Conservation (phyloP, 768 basidiomycete genomes). For the Cystobasidium tubakii region DNA sequence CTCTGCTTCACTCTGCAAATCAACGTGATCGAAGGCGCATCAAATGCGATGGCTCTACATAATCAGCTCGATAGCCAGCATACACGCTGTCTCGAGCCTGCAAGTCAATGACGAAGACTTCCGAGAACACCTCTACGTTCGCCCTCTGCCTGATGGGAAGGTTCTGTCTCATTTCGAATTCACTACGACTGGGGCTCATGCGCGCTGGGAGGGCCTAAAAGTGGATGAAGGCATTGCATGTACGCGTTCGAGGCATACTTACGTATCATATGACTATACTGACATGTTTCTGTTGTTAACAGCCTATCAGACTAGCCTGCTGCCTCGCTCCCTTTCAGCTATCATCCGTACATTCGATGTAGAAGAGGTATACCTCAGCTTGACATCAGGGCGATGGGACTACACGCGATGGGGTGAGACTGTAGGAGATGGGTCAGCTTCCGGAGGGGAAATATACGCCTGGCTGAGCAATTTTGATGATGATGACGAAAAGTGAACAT, state of each 20-base stretch:
- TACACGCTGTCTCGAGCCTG: background rate
- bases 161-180: slow-evolving; percentile 77
- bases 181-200: slow-evolving; percentile 53
- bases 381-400: slow-evolving; percentile 90
- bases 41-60: background rate
- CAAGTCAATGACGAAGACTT: slow-evolving; percentile 49
- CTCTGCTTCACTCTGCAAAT: background rate
- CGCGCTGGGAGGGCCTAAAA: slow-evolving; percentile 50
- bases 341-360: slow-evolving; percentile 78
- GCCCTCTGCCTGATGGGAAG: slow-evolving; percentile 72
- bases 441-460: slow-evolving; percentile 55
- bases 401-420: slow-evolving; percentile 79
- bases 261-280: background rate
- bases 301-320: slow-evolving; percentile 65
- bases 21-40: background rate
- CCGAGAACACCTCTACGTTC: slow-evolving; percentile 56
- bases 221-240: slow-evolving; percentile 53
- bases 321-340: slow-evolving; percentile 79
- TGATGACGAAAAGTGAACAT: background rate
- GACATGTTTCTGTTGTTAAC: slow-evolving; percentile 45
- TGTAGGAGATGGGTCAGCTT: slow-evolving; percentile 65
- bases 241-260: slow-evolving; percentile 45
- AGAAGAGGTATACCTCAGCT: slow-evolving; percentile 76
- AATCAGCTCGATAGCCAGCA: background rate
- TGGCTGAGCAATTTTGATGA: slow-evolving; percentile 20